These are phyloP conservation scores for Drechslera avenae DNA, from an alignment of 2,329 filamentous ascomycete species.

Conservation along the genomic window DNA sequence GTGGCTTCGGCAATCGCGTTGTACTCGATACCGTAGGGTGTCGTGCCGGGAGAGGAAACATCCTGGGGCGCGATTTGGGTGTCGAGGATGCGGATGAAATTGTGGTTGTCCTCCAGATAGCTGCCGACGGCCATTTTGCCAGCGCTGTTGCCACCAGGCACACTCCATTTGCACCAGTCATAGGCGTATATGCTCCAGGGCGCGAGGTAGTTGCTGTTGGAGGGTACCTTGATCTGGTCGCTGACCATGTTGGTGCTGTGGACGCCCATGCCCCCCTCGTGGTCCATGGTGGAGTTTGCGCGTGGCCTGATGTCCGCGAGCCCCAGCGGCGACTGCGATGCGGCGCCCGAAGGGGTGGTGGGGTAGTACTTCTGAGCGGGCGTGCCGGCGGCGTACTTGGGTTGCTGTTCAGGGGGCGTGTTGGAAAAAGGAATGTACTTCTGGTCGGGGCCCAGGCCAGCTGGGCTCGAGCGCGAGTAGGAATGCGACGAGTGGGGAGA, in stretches of 20 bases:
- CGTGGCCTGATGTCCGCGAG: constrained; percentile 89
- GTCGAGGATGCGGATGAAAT: constrained; percentile 98
- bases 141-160: constrained; percentile 70
- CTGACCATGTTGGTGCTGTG: constrained; percentile 61
- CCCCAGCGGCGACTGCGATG: constrained; percentile 85
- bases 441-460: constrained; percentile 62
- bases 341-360: constrained; percentile 59
- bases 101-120: constrained; percentile 96
- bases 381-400: constrained; percentile 49
- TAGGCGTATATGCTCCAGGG: constrained; percentile 96
- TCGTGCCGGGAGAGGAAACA: constrained; percentile 69
- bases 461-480: constrained; percentile 86
- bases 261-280: constrained; percentile 63
- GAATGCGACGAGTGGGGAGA: constrained; percentile 48
- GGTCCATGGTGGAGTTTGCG: constrained; percentile 79
- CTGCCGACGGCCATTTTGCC: constrained; percentile 95
- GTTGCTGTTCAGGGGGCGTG: constrained; percentile 63
- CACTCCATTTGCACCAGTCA: constrained; percentile 99
- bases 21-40: constrained; percentile 83
- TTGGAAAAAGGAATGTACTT: constrained; percentile 67
- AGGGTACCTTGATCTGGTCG: constrained; percentile 69
- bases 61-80: constrained; percentile 75
- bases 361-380: constrained; percentile 65
- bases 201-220: constrained; percentile 88
- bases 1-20: constrained; percentile 94